Base-by-base conservation (phyloP, 441 rosid species). In the Arabidopsis hybrid region DNA sequence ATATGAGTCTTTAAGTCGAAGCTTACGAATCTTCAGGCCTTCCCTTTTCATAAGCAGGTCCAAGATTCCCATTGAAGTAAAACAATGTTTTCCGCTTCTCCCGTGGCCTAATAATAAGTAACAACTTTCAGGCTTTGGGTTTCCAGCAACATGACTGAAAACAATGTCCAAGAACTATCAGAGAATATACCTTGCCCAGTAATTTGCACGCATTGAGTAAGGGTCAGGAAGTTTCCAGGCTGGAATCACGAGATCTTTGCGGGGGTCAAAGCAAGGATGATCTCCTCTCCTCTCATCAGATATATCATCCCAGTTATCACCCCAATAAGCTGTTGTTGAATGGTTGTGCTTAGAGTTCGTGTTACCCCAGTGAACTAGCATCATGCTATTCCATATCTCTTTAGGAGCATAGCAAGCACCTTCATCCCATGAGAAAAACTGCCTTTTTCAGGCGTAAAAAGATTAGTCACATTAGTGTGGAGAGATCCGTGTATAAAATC, bases 321-420 rank as follows among this genome's bases (percentile, higher is more conserved):
- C 86, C 89, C 89, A 83, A 52, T 95, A 95, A 38, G 99, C 99
- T 60, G 99, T 95, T 47, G 99, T 95, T 0, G 99, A 92, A 67
- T 83, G 86, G 46, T 92, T 92, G 52, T 95, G 97, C 91, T 92
- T 95, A 58, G 96, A 84, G 78, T 92, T 92, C 11, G 97, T 91
- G 83, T 95, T 95, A 49, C 99, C 99, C 99, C 99, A 95, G 71
- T 95, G 99, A 83, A 91, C 97, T 76, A 95, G 72, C 97, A 92
- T 92, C 95, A 87, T 92, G 82, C 99, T 92, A 73, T 86, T 89
- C 99, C 99, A 95, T 81, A 95, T 92, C 87, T 95, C 97, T 86
- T 92, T 95, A n/a, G 99, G 99, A 76, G 99, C 97, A 88, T 91
- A 92, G 85, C 99, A 95, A 84, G 99, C 97, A 87, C 97, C 97